Conservation (phyloP, 805 yeast genomes). For the Yamadazyma kitorensis region DNA sequence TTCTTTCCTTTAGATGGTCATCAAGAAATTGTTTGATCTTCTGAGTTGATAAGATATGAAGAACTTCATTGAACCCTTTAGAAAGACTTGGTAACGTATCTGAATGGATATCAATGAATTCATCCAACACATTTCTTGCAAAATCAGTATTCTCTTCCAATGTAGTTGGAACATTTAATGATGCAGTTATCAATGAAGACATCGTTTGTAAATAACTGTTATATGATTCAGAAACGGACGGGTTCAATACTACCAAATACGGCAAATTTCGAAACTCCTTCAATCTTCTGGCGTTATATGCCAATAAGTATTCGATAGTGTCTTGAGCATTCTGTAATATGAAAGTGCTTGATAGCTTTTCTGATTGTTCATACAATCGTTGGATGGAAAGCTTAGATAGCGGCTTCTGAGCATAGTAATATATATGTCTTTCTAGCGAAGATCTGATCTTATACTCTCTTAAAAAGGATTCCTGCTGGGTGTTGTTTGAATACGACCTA, state of each 20-base stretch:
- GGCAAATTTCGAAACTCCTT: constrained; percentile 72
- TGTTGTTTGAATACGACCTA: constrained; percentile 3
- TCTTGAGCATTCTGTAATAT: constrained; percentile 47
- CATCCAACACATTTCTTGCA: constrained; percentile 45
- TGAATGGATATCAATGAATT: constrained; percentile 71
- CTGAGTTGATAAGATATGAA: constrained; percentile 41
- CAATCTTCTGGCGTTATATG: constrained; percentile 68
- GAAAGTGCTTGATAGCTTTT: constrained; percentile 35
- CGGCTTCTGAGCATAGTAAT: constrained; percentile 51
- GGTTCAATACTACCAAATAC: constrained; percentile 81
- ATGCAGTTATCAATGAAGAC: constrained; percentile 32
- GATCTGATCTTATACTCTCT: constrained; percentile 57
- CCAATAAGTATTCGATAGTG: constrained; percentile 55
- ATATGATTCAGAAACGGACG: constrained; percentile 78
- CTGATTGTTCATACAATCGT: constrained; percentile 43
- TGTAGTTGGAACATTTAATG: constrained; percentile 39
- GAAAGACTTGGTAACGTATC: constrained; percentile 83
- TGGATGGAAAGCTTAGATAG: constrained; percentile 54
- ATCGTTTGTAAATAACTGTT: constrained; percentile 70
- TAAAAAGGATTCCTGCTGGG: constrained; percentile 38
- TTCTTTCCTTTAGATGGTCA: constrained; percentile 76
- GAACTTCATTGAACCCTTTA: constrained; percentile 74
- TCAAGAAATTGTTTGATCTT: constrained; percentile 65
- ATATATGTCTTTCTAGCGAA: constrained; percentile 55
- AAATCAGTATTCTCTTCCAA: constrained; percentile 54